A percentile compares a stretch with the other conserved stretches of the same genome.
These are phyloP conservation scores for Tetrapisispora arboricola DNA, from an alignment of 805 yeast genomes.

Conservation along the genomic window DNA sequence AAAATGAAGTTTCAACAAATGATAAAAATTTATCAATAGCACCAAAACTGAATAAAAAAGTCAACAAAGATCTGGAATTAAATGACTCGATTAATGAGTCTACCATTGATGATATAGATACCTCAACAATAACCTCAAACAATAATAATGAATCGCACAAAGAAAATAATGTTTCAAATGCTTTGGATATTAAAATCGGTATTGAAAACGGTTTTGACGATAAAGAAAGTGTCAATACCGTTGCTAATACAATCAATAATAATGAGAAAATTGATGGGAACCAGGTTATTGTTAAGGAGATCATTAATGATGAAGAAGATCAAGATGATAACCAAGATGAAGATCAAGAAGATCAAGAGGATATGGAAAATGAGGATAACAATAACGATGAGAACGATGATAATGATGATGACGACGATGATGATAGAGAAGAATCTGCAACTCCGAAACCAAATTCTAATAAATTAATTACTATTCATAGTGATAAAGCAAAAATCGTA, in stretches of 20 bases:
- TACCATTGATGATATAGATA: slow-evolving; percentile 1
- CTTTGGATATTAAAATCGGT: neutral
- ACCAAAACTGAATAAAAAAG: neutral
- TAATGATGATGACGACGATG: slow-evolving; percentile 8
- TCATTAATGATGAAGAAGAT: neutral
- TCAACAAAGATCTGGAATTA: neutral
- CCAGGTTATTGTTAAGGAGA: too few species aligned
- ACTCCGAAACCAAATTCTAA: slow-evolving; percentile 2
- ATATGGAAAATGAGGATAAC: slow-evolving; percentile 6
- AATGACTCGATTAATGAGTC: neutral
- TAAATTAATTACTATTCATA: slow-evolving; percentile 14
- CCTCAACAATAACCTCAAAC: neutral
- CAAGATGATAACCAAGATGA: slow-evolving; percentile 2
- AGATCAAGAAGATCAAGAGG: slow-evolving; percentile 8
- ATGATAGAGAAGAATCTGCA: slow-evolving; percentile 5
- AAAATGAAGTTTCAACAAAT: too few species aligned
- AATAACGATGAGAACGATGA: slow-evolving; percentile 6
- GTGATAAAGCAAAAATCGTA: slow-evolving; percentile 20
- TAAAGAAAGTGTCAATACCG: slow-evolving; percentile 4
- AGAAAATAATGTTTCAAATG: neutral
- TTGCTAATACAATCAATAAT: slow-evolving; percentile 1
- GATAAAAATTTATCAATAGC: neutral
- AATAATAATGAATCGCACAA: too few species aligned
- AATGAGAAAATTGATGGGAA: neutral
- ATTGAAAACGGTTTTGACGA: slow-evolving; percentile 1